phyloP scores from a whole-genome alignment of 169 alveolate species.

The Cryptosporidium sp. region DNA sequence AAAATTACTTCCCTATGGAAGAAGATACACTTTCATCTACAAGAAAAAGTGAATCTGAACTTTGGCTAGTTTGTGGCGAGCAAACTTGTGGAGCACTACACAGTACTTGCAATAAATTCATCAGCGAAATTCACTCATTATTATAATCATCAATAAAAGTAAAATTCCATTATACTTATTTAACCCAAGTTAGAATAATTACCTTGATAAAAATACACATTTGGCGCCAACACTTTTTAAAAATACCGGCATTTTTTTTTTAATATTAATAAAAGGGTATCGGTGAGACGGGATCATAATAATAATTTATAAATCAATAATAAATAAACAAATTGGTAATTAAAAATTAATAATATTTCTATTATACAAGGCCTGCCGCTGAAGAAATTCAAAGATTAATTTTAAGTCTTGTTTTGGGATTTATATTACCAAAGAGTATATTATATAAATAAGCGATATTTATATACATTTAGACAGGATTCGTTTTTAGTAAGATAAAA shows the following conservation, averaged over 20 bases:
- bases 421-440: constrained; percentile 20
- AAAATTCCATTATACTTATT: neutral
- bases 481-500: constrained; percentile 2
- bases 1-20: neutral
- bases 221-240: neutral
- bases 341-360: neutral
- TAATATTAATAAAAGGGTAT: neutral
- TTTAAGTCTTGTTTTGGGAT: constrained; percentile 29
- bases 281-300: constrained; percentile 71
- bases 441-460: neutral
- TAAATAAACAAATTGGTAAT: neutral
- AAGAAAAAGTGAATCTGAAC: constrained; percentile 4
- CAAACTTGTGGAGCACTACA: constrained; percentile 64
- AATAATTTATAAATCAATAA: neutral
- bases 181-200: neutral
- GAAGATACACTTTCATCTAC: neutral
- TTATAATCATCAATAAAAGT: neutral
- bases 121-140: constrained; percentile 22
- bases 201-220: neutral
- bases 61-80: constrained; percentile 57
- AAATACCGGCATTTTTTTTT: neutral
- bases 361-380: neutral
- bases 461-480: neutral
- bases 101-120: constrained; percentile 40
- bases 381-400: constrained; percentile 6